Evolutionary conservation across 306 rosid genomes (phyloP), one percentile per base, ranked within the genome.

Genomic region (Casuarina equisetifolia): DNA sequence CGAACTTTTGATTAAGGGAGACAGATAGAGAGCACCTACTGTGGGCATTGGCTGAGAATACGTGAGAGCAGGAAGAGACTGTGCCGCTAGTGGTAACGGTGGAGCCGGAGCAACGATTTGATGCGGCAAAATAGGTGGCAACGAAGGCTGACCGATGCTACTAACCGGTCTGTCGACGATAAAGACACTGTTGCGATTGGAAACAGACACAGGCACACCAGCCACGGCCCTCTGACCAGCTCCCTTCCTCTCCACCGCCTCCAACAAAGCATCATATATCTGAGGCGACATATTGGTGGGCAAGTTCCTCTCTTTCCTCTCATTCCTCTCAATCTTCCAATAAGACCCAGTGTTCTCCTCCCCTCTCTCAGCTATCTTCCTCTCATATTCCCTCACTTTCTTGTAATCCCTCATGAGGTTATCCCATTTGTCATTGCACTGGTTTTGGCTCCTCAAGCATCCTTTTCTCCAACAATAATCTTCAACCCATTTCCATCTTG

Each of bases 351-450:
- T 66, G 11, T 36, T 49, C 46, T 6, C 69, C 59, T 69, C 57
- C 25, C 48, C 68, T 55, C 64, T 59, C 39, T 13, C 75, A 3
- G 54, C 70, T 11, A 70, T 38, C 68, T 16, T 72, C 43, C 80
- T 79, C 78, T 85, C 89, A 64, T 79, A 85, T 40, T 82, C 89
- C 61, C 89, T 82, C 51, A 85, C 86, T 70, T 82, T 85, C 89
- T 85, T 85, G 86, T 82, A 85, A 72, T 85, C 89, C 57, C 89
- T 82, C 89, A 85, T 85, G 66, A 85, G 84, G 59, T 85, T 85
- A 64, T 85, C 89, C 89, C 89, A 85, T 70, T 85, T 85, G 82
- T 85, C 89, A 71, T 85, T 85, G 84, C 89, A 85, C 69, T 85
- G 89, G 78, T 85, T 85, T 82, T 85, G 89, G 86, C 82, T 85